These are phyloP conservation scores for Diplodia scrobiculata DNA, from an alignment of 2,329 filamentous ascomycete genomes.

Conservation along the genomic window DNA sequence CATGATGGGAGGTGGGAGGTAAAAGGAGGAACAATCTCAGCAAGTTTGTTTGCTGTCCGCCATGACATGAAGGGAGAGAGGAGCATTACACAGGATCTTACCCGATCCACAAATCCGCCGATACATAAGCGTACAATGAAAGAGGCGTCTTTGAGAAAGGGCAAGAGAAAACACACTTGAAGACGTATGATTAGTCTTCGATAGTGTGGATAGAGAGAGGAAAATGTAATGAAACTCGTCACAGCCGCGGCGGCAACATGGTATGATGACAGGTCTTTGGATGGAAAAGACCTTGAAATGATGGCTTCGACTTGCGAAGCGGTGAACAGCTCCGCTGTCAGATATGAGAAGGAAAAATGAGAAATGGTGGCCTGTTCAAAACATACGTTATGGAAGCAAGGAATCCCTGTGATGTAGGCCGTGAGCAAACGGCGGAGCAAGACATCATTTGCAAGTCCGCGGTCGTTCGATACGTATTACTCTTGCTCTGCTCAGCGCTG, in stretches of 20 bases:
- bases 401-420: background rate
- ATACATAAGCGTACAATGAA: slow-evolving; percentile 1
- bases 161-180: background rate
- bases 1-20: background rate
- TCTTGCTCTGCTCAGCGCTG: slow-evolving; percentile 8
- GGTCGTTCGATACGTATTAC: background rate
- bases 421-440: background rate
- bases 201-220: background rate
- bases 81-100: slow-evolving; percentile 2
- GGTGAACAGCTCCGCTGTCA: slow-evolving; percentile 1
- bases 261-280: background rate
- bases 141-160: background rate
- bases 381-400: background rate
- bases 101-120: background rate
- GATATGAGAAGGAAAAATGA: background rate
- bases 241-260: slow-evolving; percentile 7
- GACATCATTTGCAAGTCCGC: background rate
- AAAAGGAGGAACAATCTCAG: background rate
- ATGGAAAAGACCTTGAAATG: background rate
- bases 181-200: background rate
- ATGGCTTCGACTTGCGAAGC: slow-evolving; percentile 8
- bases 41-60: background rate
- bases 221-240: slow-evolving; percentile 5
- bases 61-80: background rate
- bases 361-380: background rate